A percentile compares a stretch with the other conserved stretches of the same genome.
Evolutionary conservation across 2,329 filamentous ascomycete species (phyloP).

Genomic region (Emergomyces orientalis): DNA sequence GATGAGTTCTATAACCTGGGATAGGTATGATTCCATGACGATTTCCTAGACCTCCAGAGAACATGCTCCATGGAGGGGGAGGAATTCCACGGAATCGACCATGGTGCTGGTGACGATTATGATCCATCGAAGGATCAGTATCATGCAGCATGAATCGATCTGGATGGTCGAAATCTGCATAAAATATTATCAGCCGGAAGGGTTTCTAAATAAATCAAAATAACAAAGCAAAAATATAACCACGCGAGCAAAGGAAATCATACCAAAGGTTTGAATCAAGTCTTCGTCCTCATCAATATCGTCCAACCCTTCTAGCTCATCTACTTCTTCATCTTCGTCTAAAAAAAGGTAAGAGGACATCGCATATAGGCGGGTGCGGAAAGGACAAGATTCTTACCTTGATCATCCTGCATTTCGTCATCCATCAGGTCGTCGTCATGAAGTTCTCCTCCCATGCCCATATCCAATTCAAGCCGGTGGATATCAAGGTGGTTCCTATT

Average conservation of each 20-base stretch:
- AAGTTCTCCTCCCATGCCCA: constrained; percentile 41
- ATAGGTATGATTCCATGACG: constrained; percentile 35
- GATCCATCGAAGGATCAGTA: not conserved
- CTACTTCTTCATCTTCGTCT: constrained; percentile 49
- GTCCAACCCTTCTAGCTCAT: constrained; percentile 26
- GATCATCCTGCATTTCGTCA: constrained; percentile 51
- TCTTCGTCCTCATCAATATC: constrained; percentile 29
- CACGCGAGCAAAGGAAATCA: constrained; percentile 1
- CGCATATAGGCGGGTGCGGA: not conserved
- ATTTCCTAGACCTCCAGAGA: constrained; percentile 49
- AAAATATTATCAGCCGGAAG: not conserved
- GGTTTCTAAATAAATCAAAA: not conserved
- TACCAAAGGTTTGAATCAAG: constrained; percentile 29
- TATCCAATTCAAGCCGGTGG: constrained; percentile 36
- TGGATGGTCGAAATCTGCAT: not conserved
- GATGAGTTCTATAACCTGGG: constrained; percentile 37
- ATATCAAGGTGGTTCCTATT: constrained; percentile 30
- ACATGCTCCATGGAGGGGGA: constrained; percentile 55
- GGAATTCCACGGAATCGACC: constrained; percentile 48
- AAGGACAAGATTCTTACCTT: constrained; percentile 35
- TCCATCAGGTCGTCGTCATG: constrained; percentile 35
- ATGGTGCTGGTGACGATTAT: constrained; percentile 24
- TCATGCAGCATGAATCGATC: constrained; percentile 1
- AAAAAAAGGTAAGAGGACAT: constrained; percentile 26
- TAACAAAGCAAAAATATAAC: not conserved